A percentile compares a stretch with the other conserved stretches of the same genome.
Conservation (phyloP, 177 flowering plant genomes). For the Vitis hybrid region DNA sequence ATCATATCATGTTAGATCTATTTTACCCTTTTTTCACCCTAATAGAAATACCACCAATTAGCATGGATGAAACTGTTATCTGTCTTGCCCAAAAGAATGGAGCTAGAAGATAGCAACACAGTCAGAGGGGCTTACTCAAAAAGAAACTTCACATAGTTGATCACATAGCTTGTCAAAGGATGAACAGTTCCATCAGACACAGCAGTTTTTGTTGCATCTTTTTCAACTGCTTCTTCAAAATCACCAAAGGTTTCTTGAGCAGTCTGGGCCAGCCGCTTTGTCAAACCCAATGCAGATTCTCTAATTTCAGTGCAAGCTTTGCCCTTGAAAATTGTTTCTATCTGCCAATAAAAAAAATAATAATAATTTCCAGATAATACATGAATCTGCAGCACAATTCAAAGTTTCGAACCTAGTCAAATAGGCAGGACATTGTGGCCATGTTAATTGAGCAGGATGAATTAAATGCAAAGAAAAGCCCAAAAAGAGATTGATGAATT, state of each 20-base stretch:
- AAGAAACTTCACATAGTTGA: conserved; percentile 50
- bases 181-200: conserved; percentile 55
- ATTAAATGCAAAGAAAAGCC: too few relatives aligned
- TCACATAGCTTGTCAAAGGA: conserved; percentile 57
- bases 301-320: conserved; percentile 46
- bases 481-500: too few relatives aligned
- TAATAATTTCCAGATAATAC: background rate
- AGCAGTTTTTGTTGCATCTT: conserved; percentile 55
- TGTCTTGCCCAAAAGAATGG: background rate
- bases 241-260: conserved; percentile 56
- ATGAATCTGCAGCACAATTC: background rate
- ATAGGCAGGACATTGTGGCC: too few relatives aligned
- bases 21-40: too few relatives aligned
- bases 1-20: too few relatives aligned
- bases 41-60: background rate
- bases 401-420: background rate
- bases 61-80: background rate
- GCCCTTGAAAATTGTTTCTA: conserved; percentile 35
- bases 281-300: conserved; percentile 40
- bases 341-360: conserved; percentile 20
- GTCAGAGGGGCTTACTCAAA: conserved; percentile 40
- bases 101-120: background rate
- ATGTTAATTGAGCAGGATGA: too few relatives aligned
- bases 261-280: conserved; percentile 51
- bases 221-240: conserved; percentile 59